A percentile compares a stretch with the other conserved stretches of the same genome.
These are phyloP conservation scores for Tilletiaria anomala DNA, from an alignment of 1,284 basidiomycete genomes.

Conservation along the genomic window DNA sequence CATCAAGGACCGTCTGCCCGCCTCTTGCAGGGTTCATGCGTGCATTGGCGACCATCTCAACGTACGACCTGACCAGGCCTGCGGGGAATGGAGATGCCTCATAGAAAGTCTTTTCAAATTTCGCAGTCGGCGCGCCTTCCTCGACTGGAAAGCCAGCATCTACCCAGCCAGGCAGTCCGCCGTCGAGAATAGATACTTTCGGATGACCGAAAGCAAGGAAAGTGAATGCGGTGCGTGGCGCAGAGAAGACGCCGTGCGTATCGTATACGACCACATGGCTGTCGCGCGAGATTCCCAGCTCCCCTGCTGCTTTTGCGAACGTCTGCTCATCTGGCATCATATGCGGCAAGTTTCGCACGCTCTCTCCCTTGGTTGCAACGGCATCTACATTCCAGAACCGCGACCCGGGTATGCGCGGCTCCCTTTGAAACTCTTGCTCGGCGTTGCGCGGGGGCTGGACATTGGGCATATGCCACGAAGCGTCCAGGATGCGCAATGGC, in stretches of 20 bases:
- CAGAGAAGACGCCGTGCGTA: constrained; percentile 15
- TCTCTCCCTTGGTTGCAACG: constrained; percentile 38
- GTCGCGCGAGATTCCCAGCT: constrained; percentile 57
- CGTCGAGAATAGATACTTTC: constrained; percentile 30
- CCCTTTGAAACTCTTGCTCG: constrained; percentile 49
- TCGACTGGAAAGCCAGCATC: constrained; percentile 15
- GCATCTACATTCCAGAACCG: constrained; percentile 70
- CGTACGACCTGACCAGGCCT: too few species aligned
- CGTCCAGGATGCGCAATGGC: too few species aligned
- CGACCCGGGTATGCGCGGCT: constrained; percentile 59
- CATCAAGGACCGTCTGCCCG: constrained; percentile 69
- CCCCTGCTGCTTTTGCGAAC: constrained; percentile 71
- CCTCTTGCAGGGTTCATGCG: constrained; percentile 44
- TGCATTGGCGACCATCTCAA: constrained; percentile 65
- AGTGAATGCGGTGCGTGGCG: constrained; percentile 26
- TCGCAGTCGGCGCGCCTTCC: constrained; percentile 5
- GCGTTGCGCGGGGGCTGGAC: constrained; percentile 49
- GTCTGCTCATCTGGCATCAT: constrained; percentile 68
- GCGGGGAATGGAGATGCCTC: neutral
- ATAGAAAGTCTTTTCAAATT: constrained; percentile 1
- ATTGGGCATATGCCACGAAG: constrained; percentile 78
- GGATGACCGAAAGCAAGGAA: constrained; percentile 25
- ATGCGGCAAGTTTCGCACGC: constrained; percentile 52
- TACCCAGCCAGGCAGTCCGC: constrained; percentile 34
- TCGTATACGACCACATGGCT: constrained; percentile 80